Percentiles rank a stretch among this genome's conserved stretches.
Evolutionary conservation across 306 rosid species (phyloP).

Genomic region (Leucaena leucocephala): DNA sequence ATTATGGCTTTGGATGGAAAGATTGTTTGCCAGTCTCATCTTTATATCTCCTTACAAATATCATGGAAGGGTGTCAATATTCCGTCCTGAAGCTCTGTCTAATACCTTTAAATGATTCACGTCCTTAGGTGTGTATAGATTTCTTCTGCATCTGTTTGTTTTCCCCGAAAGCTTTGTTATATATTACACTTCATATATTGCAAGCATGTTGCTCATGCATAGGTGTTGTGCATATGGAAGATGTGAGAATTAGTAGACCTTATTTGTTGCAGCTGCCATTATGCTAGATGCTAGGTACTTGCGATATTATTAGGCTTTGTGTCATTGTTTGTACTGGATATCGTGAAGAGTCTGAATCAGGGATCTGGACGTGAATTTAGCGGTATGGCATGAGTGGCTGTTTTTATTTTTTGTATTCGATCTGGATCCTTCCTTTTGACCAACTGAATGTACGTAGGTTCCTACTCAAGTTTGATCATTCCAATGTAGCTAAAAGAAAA

Average conservation of each 20-base stretch:
- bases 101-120: too few relatives aligned
- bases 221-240: not conserved
- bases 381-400: not conserved
- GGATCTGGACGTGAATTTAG: not conserved
- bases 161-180: not conserved
- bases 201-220: not conserved
- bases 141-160: not conserved
- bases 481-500: not conserved
- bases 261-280: not conserved
- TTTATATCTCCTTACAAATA: not conserved
- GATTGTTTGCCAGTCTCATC: not conserved
- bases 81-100: not conserved
- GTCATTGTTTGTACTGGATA: slow-evolving; percentile 3
- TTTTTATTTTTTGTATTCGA: not conserved
- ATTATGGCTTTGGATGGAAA: not conserved
- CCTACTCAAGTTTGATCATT: not conserved
- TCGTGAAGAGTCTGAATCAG: slow-evolving; percentile 3
- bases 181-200: not conserved
- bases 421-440: not conserved
- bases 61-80: not conserved
- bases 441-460: not conserved
- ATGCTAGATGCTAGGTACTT: not conserved
- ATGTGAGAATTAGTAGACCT: slow-evolving; percentile 3
- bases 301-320: not conserved
- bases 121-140: not conserved